These are phyloP conservation scores for Lophiostoma macrostomum DNA, from an alignment of 495 filamentous ascomycete species.

Conservation along the genomic window DNA sequence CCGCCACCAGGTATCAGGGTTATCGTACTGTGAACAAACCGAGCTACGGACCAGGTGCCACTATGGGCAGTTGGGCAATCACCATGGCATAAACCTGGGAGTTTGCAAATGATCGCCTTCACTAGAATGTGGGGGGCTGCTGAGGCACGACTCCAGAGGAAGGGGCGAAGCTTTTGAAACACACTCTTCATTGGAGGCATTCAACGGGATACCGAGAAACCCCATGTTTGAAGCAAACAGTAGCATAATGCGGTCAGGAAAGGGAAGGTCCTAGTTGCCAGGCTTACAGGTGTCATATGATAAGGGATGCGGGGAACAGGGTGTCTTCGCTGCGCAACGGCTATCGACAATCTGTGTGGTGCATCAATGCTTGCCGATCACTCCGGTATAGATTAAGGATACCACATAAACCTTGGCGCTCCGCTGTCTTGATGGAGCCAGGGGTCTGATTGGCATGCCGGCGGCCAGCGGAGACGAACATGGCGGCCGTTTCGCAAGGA, in stretches of 20 bases:
- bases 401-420: conserved; percentile 22
- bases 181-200: conserved; percentile 12
- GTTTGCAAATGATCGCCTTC: conserved; percentile 21
- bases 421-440: conserved; percentile 3
- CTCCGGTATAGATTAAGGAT: conserved; percentile 23
- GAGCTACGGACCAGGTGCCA: conserved; percentile 24
- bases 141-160: conserved; percentile 3
- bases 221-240: not conserved
- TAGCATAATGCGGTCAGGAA: not conserved
- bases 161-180: not conserved
- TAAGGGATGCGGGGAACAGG: conserved; percentile 18
- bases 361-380: conserved; percentile 23
- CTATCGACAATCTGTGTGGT: conserved; percentile 26
- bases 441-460: conserved; percentile 13
- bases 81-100: conserved; percentile 16
- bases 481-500: conserved; percentile 14
- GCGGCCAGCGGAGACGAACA: not conserved
- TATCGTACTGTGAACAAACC: conserved; percentile 8
- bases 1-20: conserved; percentile 9
- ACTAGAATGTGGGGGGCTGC: conserved; percentile 13
- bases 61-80: conserved; percentile 17
- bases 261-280: conserved; percentile 8
- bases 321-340: conserved; percentile 5
- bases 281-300: conserved; percentile 13
- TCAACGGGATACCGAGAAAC: not conserved